These are phyloP conservation scores for Peniophora sp. DNA, from an alignment of 1,284 basidiomycete species.

Conservation along the genomic window DNA sequence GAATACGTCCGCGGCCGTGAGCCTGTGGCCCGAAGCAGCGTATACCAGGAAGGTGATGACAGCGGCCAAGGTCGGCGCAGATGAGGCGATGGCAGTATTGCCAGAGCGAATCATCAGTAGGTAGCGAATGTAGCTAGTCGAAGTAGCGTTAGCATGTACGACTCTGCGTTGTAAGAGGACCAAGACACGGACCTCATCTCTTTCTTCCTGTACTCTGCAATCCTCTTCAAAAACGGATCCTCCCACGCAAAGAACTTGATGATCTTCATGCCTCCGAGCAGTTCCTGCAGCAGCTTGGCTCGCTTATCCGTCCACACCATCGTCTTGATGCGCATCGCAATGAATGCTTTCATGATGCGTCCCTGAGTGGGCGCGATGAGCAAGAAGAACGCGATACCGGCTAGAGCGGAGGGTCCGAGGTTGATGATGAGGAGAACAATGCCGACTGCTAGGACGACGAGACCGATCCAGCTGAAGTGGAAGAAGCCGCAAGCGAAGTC, in stretches of 20 bases:
- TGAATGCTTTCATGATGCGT: slow-evolving; percentile 67
- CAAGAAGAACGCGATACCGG: slow-evolving; percentile 78
- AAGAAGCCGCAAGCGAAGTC: no score
- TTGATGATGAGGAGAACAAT: slow-evolving; percentile 17
- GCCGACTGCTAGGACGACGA: no score
- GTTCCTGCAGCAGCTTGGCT: slow-evolving; percentile 76
- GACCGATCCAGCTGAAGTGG: no score
- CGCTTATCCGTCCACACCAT: slow-evolving; percentile 92
- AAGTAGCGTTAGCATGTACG: slow-evolving; percentile 1
- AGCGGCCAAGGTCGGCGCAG: slow-evolving; percentile 62
- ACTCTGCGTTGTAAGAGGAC: no score
- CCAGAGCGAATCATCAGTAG: background rate
- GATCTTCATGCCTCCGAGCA: slow-evolving; percentile 74
- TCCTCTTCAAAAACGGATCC: slow-evolving; percentile 53
- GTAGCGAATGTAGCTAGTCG: no score
- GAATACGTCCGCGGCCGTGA: slow-evolving; percentile 63
- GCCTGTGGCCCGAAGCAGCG: slow-evolving; percentile 41
- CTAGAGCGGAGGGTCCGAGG: slow-evolving; percentile 73
- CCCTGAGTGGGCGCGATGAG: slow-evolving; percentile 59
- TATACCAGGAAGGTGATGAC: slow-evolving; percentile 74
- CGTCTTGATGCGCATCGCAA: slow-evolving; percentile 62
- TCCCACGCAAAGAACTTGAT: slow-evolving; percentile 76
- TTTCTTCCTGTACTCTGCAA: slow-evolving; percentile 42
- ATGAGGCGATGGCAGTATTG: slow-evolving; percentile 45
- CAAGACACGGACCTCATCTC: slow-evolving; percentile 56